Conservation (phyloP, 257 asterid genomes). For the Solanum rostratum region DNA sequence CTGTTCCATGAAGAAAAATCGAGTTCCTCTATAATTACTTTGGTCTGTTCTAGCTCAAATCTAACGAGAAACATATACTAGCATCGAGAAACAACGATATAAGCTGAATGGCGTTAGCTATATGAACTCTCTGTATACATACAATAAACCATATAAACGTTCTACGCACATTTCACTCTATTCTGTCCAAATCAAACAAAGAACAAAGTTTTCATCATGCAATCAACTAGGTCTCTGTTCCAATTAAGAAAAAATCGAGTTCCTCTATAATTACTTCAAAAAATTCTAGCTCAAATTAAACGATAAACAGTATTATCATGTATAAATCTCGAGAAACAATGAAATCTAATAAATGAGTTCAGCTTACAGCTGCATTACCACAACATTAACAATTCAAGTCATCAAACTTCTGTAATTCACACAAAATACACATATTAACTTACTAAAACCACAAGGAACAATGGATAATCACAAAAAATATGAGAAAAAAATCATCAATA, state of each 20-base stretch:
- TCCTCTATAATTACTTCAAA: too few species aligned
- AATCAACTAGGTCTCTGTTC: not conserved
- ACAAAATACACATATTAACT: not conserved
- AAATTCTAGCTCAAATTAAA: not conserved
- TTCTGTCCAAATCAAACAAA: not conserved
- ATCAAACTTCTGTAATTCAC: not conserved
- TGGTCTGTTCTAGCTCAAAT: not conserved
- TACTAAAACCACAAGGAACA: not conserved
- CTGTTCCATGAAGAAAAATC: not conserved
- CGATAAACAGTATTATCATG: not conserved
- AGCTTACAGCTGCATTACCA: not conserved
- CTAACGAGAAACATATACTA: not conserved
- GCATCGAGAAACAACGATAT: too few species aligned
- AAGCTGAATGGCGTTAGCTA: too few species aligned
- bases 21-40: not conserved
- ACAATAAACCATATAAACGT: not conserved
- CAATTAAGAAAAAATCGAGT: not conserved
- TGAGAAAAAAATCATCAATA: not conserved
- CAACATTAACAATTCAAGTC: not conserved
- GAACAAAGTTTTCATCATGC: not conserved
- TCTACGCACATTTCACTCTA: not conserved
- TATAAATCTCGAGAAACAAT: not conserved
- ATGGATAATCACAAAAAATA: not conserved
- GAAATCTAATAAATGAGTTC: not conserved
- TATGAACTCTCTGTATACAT: too few species aligned